These are phyloP conservation scores for Colletotrichum lindemuthianum DNA, from an alignment of 2,329 filamentous ascomycete genomes.

Conservation along the genomic window DNA sequence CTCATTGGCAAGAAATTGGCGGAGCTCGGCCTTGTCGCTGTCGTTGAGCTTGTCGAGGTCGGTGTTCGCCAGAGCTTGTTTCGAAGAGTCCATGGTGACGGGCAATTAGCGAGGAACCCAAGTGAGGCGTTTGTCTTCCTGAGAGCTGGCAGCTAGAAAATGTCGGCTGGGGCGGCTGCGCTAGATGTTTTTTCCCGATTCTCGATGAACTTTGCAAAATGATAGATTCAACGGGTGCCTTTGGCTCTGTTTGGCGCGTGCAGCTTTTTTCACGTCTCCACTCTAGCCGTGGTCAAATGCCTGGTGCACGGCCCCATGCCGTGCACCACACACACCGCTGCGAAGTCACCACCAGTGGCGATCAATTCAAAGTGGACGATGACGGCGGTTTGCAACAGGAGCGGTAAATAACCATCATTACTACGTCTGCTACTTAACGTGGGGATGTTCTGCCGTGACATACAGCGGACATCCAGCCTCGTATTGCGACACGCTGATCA, in stretches of 20 bases:
- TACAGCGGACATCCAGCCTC: too few species aligned
- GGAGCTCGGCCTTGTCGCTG: constrained; percentile 86
- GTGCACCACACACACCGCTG: neutral
- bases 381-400: too few species aligned
- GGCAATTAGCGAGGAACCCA: too few species aligned
- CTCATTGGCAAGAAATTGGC: constrained; percentile 86
- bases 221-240: neutral
- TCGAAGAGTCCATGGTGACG: constrained; percentile 47
- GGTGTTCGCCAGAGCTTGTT: constrained; percentile 57
- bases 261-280: constrained; percentile 16
- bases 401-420: too few species aligned
- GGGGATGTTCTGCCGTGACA: too few species aligned
- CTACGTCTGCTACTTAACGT: too few species aligned
- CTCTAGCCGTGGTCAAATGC: neutral
- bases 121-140: too few species aligned
- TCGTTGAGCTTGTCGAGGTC: constrained; percentile 82
- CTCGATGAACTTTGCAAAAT: neutral
- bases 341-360: too few species aligned
- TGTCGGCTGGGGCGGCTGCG: neutral
- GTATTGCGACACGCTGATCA: neutral
- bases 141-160: too few species aligned
- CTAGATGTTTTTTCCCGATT: neutral
- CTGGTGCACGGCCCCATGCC: too few species aligned
- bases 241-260: neutral
- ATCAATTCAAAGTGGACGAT: too few species aligned